A percentile compares a stretch with the other conserved stretches of the same genome.
phyloP scores from a whole-genome alignment of 768 basidiomycete species.

The Phanerochaete carnosa region DNA sequence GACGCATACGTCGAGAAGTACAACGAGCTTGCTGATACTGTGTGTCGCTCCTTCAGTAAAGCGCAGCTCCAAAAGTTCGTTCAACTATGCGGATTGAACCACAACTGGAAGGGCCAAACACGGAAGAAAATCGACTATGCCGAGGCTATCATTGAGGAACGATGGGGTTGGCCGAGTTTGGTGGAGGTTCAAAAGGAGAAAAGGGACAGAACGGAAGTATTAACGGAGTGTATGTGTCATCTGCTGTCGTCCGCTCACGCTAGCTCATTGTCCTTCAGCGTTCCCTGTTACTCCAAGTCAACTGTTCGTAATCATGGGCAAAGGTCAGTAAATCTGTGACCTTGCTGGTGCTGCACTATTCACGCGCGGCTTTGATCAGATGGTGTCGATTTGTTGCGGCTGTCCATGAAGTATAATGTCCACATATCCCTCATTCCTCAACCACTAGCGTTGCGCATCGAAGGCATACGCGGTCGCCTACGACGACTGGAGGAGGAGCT shows the following conservation, averaged over 20 bases:
- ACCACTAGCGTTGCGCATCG: conserved; percentile 56
- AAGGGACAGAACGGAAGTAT: conserved; percentile 47
- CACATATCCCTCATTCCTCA: conserved; percentile 54
- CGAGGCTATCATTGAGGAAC: conserved; percentile 50
- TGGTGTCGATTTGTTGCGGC: conserved; percentile 54
- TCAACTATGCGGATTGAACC: conserved; percentile 41
- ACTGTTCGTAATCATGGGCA: conserved; percentile 70
- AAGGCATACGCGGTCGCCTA: conserved; percentile 54
- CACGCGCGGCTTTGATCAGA: conserved; percentile 37
- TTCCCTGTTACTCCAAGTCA: conserved; percentile 55
- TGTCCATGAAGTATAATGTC: conserved; percentile 59
- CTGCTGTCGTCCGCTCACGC: not conserved
- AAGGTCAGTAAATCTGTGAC: conserved; percentile 39
- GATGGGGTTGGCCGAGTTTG: conserved; percentile 70
- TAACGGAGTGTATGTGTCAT: conserved; percentile 40
- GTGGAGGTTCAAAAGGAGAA: conserved; percentile 46
- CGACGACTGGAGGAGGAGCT: conserved; percentile 47
- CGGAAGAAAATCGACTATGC: conserved; percentile 25
- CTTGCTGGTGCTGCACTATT: not conserved
- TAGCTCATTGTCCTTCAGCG: conserved; percentile 31
- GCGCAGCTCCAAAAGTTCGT: conserved; percentile 57
- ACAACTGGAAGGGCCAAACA: not conserved
- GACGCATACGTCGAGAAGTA: conserved; percentile 52
- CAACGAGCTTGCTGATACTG: conserved; percentile 43
- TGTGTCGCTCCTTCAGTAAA: conserved; percentile 62